Evolutionary conservation across 2,329 filamentous ascomycete genomes (phyloP).

Genomic region (Aureobasidium sp.): DNA sequence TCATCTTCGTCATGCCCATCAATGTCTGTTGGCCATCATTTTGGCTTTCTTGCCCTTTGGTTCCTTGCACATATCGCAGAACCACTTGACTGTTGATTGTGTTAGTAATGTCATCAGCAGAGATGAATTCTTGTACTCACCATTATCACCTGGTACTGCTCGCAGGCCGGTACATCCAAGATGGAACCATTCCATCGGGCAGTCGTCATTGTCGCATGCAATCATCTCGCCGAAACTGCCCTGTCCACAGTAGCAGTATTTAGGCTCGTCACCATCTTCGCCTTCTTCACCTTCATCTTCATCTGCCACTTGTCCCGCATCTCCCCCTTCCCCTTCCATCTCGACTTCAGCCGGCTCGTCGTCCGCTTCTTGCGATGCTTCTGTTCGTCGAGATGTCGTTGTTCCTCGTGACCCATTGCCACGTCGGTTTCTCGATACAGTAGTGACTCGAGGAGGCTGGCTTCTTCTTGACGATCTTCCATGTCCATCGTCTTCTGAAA

Average conservation of each 20-base stretch:
- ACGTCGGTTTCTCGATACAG: constrained; percentile 20
- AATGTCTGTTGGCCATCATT: constrained; percentile 8
- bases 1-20: constrained; percentile 3
- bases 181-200: constrained; percentile 62
- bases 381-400: constrained; percentile 13
- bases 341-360: constrained; percentile 25
- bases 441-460: constrained; percentile 25
- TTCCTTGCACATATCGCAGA: constrained; percentile 44
- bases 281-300: constrained; percentile 45
- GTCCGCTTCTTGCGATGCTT: constrained; percentile 9
- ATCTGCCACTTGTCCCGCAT: constrained; percentile 39
- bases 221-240: constrained; percentile 62
- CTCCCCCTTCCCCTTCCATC: constrained; percentile 15
- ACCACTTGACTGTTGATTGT: constrained; percentile 34
- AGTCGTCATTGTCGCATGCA: constrained; percentile 58
- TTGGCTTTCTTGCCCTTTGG: constrained; percentile 10
- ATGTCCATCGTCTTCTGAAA: constrained; percentile 6
- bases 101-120: background rate
- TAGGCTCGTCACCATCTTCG: constrained; percentile 50
- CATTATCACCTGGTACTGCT: constrained; percentile 50
- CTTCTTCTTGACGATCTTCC: constrained; percentile 25
- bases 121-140: constrained; percentile 21
- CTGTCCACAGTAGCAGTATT: constrained; percentile 59
- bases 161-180: constrained; percentile 56
- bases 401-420: constrained; percentile 11